Base-by-base conservation (phyloP, 2,329 filamentous ascomycete species). In the Exophiala bonariae region DNA sequence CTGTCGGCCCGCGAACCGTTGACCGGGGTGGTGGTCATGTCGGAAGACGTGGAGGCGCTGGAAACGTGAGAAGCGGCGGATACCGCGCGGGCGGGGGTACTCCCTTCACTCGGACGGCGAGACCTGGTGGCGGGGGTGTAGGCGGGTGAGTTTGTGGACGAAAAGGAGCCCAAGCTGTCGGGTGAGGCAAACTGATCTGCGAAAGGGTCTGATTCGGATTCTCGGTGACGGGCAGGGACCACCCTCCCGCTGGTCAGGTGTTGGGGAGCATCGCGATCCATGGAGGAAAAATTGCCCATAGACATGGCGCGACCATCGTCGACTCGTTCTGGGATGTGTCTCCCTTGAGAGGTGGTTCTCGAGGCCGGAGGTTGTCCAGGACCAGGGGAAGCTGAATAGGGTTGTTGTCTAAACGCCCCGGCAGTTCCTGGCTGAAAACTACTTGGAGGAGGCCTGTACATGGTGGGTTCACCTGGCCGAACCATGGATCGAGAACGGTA, bases 251-350 rank as follows among this genome's bases (percentile, higher is more conserved):
- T 95, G 82, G 92, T 95, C 4, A 91, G 96, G 5, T 55, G 52
- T 68, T 96, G 92, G 10, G 75, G 70, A 66, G 93, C 86, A 35
- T 90, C 76, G 61, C 87, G 86, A 59, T 95, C 89, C 28, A 52
- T 32, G 44, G 85, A 78, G 44, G 85, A 78, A 58, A 89, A 87
- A 8, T 87, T 89, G 4, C 86, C 93, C 85, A 99, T 86, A 36
- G 92, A 96, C 93, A 97, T 97, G 54, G 93, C 85, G 48, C 93
- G 82, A 67, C 97, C 92, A 61, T 97, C 92, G 46, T 95, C 89
- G 52, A 91, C 87, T 44, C 92, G 83, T 64, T 96, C 91, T 1
- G 93, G 93, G 7, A 99, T 90, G 28, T 93, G 77, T 51, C 93
- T 82, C 23, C 93, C 93, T 66, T 96, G 91, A 7, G 91, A 89